Evolutionary conservation across 495 filamentous ascomycete genomes (phyloP).

Genomic region (Daldinia grandis): DNA sequence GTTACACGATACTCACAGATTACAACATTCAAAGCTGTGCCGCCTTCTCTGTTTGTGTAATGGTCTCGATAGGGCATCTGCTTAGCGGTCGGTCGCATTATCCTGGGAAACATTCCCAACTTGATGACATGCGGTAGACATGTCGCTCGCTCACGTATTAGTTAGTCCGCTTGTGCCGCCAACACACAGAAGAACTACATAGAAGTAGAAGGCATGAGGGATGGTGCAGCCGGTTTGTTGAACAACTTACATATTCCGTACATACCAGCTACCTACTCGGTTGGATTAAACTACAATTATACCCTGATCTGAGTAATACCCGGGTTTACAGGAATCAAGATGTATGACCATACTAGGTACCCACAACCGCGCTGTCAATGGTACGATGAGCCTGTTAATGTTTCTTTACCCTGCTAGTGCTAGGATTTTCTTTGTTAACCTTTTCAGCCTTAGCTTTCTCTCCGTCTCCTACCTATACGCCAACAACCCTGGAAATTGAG

Average conservation of each 20-base stretch:
- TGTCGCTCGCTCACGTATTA: not conserved
- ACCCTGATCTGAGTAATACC: slow-evolving; percentile 7
- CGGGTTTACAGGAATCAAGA: slow-evolving; percentile 10
- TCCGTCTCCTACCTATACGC: not conserved
- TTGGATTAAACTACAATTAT: slow-evolving; percentile 6
- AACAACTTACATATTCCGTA: not conserved
- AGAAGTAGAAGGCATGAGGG: not conserved
- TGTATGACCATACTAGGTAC: slow-evolving; percentile 11
- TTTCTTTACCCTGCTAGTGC: slow-evolving; percentile 14
- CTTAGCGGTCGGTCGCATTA: slow-evolving; percentile 20
- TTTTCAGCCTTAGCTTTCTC: not conserved
- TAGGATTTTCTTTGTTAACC: slow-evolving; percentile 6
- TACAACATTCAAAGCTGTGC: slow-evolving; percentile 14
- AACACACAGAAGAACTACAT: slow-evolving; percentile 6
- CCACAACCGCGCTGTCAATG: slow-evolving; percentile 13
- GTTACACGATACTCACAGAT: slow-evolving; percentile 29
- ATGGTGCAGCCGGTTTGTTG: not conserved
- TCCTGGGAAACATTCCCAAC: slow-evolving; percentile 1
- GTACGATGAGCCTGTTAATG: slow-evolving; percentile 32
- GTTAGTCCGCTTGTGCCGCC: slow-evolving; percentile 17
- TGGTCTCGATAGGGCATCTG: slow-evolving; percentile 16
- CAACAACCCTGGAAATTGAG: not conserved
- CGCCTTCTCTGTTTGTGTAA: slow-evolving; percentile 11
- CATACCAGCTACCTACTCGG: not conserved
- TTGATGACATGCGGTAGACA: slow-evolving; percentile 5